Evolutionary conservation across 805 yeast species (phyloP), one percentile per base, ranked within the genome.

Genomic region (Teunomyces panamensis): DNA sequence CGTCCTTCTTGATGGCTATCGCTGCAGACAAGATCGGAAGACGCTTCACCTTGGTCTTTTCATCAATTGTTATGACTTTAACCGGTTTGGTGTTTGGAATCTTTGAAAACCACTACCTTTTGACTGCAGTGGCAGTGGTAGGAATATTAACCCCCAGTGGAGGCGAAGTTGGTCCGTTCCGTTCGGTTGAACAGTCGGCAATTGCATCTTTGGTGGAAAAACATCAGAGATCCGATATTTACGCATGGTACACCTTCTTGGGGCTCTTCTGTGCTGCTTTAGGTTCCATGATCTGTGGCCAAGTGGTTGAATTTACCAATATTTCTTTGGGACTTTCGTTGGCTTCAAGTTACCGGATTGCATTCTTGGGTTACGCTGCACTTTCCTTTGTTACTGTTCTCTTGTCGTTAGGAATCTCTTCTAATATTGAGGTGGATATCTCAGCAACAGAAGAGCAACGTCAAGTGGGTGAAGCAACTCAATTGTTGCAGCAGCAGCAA

Each of bases 71-170:
- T 33, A 76, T 78, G 80, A 55, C 65, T 2, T 32, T 67, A 5
- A 75, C 83, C 0, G 81, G 79, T 1, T 28, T 71, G 3, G 58
- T 65, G 0, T 75, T 80, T 51, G 65, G 62, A 2, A 44, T 64
- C 14, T 49, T 65, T 6, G 62, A 65, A 11, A 68, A 68, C 51
- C 67, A 59, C 44, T 56, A 56, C 33, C 13, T 73, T 1, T 57
- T 80, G 42, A 62, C 72, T 34, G 42, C 63, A 0, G 67, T 74
- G 1, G 71, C 79, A 1, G 59, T 75, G 11, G 37, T 75, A 9
- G 85, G 85, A 2, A 75, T 79, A n/a, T 65, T 80, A 20, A 78
- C 83, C 1, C 82, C 83, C 2, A 66, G 75, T n/a, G 85, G 85
- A 3, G 76, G 75, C 5, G 85, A 80, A 49, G 80, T 78, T 20